A percentile compares a stretch with the other conserved stretches of the same genome.
Conservation (phyloP, 176 grass and related monocot genomes). For the Chloris gayana region DNA sequence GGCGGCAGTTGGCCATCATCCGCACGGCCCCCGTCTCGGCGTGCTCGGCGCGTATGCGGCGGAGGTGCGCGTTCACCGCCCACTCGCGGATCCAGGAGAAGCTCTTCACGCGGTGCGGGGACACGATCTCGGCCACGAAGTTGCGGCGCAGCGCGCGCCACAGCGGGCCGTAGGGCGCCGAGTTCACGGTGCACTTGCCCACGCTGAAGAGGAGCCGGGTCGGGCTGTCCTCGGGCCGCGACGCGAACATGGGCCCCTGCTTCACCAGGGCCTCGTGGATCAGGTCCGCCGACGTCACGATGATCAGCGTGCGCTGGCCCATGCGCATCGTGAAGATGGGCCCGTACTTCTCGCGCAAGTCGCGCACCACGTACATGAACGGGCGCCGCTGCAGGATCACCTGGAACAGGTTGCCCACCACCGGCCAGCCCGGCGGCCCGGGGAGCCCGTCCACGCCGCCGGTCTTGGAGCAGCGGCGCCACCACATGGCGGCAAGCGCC, state of each 20-base stretch:
- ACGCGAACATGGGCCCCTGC: constrained; percentile 78
- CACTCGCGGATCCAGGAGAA: constrained; percentile 97
- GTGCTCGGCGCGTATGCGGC: constrained; percentile 63
- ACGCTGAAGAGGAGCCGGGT: constrained; percentile 90
- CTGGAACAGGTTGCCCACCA: constrained; percentile 96
- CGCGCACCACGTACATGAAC: constrained; percentile 96
- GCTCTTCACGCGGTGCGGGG: constrained; percentile 63
- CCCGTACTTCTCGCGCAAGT: constrained; percentile 75
- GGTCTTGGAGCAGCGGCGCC: constrained; percentile 67
- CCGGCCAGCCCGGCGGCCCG: constrained; percentile 82
- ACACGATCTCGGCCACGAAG: constrained; percentile 90
- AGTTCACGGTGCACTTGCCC: constrained; percentile 96
- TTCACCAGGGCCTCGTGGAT: constrained; percentile 97
- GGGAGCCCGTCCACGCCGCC: constrained; percentile 65
- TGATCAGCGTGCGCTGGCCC: constrained; percentile 85
- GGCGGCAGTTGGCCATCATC: constrained; percentile 72
- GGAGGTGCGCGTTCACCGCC: constrained; percentile 77
- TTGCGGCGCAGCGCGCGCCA: constrained; percentile 91
- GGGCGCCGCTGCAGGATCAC: constrained; percentile 83
- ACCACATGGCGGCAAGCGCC: constrained; percentile 64
- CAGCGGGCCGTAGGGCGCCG: constrained; percentile 74
- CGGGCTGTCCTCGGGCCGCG: constrained; percentile 81
- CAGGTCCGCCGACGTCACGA: constrained; percentile 76
- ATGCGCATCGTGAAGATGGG: constrained; percentile 99
- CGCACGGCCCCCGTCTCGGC: constrained; percentile 34